Evolutionary conservation across 768 basidiomycete species (phyloP).

Genomic region (Suillus lakei): DNA sequence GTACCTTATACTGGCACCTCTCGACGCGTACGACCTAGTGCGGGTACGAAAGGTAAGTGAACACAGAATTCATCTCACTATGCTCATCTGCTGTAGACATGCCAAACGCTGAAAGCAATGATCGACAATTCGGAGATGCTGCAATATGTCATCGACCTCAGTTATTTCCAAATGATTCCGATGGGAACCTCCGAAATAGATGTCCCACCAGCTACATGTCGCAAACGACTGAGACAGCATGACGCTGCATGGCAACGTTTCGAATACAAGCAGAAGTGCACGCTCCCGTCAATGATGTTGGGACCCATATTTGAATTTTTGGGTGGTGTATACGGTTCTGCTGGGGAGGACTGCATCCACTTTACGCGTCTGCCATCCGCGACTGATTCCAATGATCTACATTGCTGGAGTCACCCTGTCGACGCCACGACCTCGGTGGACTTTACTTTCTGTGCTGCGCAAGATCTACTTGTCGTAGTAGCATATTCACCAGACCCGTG

Average conservation of each 20-base stretch:
- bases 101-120: slow-evolving; percentile 42
- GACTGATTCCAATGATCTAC: background rate
- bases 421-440: slow-evolving; percentile 50
- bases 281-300: slow-evolving; percentile 46
- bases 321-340: slow-evolving; percentile 51
- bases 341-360: slow-evolving; percentile 51
- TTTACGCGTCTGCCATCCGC: slow-evolving; percentile 36
- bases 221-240: slow-evolving; percentile 44
- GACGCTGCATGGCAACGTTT: slow-evolving; percentile 56
- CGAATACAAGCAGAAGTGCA: slow-evolving; percentile 43
- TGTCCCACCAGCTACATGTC: slow-evolving; percentile 43
- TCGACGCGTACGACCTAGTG: slow-evolving; percentile 42
- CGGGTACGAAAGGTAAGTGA: slow-evolving; percentile 36
- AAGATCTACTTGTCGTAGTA: slow-evolving; percentile 58
- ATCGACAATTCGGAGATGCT: slow-evolving; percentile 49
- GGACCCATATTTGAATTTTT: slow-evolving; percentile 57
- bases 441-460: slow-evolving; percentile 61
- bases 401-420: slow-evolving; percentile 49
- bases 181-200: slow-evolving; percentile 19
- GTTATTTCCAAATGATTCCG: slow-evolving; percentile 49
- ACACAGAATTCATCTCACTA: background rate
- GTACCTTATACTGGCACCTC: slow-evolving; percentile 38
- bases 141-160: slow-evolving; percentile 55
- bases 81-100: slow-evolving; percentile 35
- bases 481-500: slow-evolving; percentile 45